Evolutionary conservation across 495 filamentous ascomycete genomes (phyloP), one percentile per base, ranked within the genome.

Genomic region (Penicillium mononematosum): DNA sequence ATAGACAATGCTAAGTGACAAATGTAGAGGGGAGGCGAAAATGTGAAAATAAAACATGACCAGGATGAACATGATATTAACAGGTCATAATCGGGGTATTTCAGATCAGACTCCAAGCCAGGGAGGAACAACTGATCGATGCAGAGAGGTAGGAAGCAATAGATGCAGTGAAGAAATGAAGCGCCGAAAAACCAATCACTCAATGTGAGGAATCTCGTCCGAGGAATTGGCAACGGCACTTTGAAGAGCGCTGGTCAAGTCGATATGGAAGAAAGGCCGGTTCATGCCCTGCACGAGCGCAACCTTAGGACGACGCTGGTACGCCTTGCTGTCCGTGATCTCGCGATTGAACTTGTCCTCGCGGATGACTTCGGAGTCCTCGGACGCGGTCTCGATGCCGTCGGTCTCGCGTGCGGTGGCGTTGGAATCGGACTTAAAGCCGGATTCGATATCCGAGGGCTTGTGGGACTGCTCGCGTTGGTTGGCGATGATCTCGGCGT

Each of bases 191-290:
- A 42, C 29, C 3, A 20, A 41, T 64, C 46, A 56, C 36, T 34
- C 51, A 25, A 60, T 39, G 22, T 55, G 53, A 19, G 68, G 67
- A 7, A 68, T 57, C 50, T 67, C 66, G 19, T 66, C 61, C 3
- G 64, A 66, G 11, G 66, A 84, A 62, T 92, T 96, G 31, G 85
- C 82, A 60, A 98, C 82, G 16, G 91, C 93, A 70, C 90, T 93
- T 71, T 96, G 88, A 64, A 98, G 67, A 24, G 94, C 94, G 65
- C 88, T 93, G 14, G 92, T 96, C 27, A 98, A 70, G 68, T 98
- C 94, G 55, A 95, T 84, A 64, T 98, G 95, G 83, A 98, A 98
- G 60, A 96, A 82, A 45, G 94, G 94, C 63, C 90, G 73, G 73
- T 94, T 92, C 55, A 96, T 77, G 43, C 94, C 89, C 59, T 91